Evolutionary conservation across 78 protist genomes (phyloP).

Genomic region (Dictyostelium intermedium): DNA sequence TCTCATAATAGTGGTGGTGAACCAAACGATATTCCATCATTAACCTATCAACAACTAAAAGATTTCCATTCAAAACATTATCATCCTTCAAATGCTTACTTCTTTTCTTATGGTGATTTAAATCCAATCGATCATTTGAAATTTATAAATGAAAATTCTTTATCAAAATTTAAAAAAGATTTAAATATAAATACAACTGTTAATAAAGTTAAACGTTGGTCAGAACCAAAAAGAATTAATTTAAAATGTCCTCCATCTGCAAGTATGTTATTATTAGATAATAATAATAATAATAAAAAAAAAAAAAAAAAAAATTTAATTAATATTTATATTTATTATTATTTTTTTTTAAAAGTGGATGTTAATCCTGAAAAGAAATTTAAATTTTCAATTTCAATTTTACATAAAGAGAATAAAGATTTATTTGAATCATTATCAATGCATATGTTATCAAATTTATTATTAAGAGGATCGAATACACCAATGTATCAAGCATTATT

Average conservation of each 20-base stretch:
- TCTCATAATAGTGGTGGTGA: slow-evolving; percentile 89
- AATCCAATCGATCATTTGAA: not conserved
- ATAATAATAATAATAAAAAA: not conserved
- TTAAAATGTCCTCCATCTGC: slow-evolving; percentile 75
- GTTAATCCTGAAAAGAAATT: slow-evolving; percentile 45
- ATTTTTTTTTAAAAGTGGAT: slow-evolving; percentile 13
- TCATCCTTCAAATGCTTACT: slow-evolving; percentile 80
- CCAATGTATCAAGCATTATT: slow-evolving; percentile 76
- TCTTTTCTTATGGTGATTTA: slow-evolving; percentile 74
- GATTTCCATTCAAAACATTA: slow-evolving; percentile 77
- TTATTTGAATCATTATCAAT: slow-evolving; percentile 20
- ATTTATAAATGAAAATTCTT: slow-evolving; percentile 11
- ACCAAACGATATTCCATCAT: slow-evolving; percentile 82
- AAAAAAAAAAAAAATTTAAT: no score
- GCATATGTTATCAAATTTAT: slow-evolving; percentile 18
- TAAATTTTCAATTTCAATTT: slow-evolving; percentile 22
- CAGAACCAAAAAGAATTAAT: slow-evolving; percentile 4
- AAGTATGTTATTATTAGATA: slow-evolving; percentile 21
- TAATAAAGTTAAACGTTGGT: slow-evolving; percentile 57
- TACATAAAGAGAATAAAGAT: slow-evolving; percentile 27
- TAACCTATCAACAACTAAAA: slow-evolving; percentile 82
- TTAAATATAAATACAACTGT: slow-evolving; percentile 4
- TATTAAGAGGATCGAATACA: slow-evolving; percentile 56
- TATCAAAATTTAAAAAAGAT: slow-evolving; percentile 1
- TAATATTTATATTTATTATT: no score